Evolutionary conservation across 768 basidiomycete genomes (phyloP), one percentile per base, ranked within the genome.

Genomic region (Galerina sulciceps): DNA sequence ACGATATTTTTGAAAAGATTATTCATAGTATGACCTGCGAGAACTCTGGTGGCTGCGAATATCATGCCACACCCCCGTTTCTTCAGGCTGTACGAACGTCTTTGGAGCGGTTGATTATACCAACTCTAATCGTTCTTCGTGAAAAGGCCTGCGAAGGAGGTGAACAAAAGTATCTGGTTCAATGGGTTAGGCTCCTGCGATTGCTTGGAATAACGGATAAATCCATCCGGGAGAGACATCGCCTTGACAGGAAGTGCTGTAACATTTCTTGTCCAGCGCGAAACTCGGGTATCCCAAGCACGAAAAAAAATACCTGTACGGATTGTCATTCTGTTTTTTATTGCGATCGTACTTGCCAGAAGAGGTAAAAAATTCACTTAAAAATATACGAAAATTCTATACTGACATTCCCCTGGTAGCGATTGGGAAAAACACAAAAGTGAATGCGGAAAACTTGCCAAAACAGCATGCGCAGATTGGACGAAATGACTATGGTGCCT

Each of bases 301-400:
- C 18, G 48, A 50, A 34, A 31, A 50, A 50, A 37, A 35, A 23
- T 4, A 37, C 31, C 18, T 50, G 48, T 35, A 18, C 18, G 34
- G 18, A 31, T 4, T 50, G 48, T 35, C 26, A 37, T 13, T 50
- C 31, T n/a, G 48, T 50, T 11, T 50, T 35, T 31, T 50, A 50
- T 22, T 50, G 48, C 34, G 36, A 50, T 31, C 48, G 48, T 31
- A 15, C 4, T 18, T 55, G 53, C 43, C 53, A 55, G 53, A 53
- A 53, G 34, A 53, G 42, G 52, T 53, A 31, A 17, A 17, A 14
- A 22, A 11, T 22, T 47, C n/a, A 18, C 18, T 6, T 6, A 10
- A 5, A 31, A 15, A 42, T 42, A 1, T 42, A 42, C 18, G 40
- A 14, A 10, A 41, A 41, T 41, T 15, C 9, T 13, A n/a, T n/a